A percentile compares a stretch with the other conserved stretches of the same genome.
These are phyloP conservation scores for Acorus calamus DNA, from an alignment of 106 monocot species.

Conservation along the genomic window DNA sequence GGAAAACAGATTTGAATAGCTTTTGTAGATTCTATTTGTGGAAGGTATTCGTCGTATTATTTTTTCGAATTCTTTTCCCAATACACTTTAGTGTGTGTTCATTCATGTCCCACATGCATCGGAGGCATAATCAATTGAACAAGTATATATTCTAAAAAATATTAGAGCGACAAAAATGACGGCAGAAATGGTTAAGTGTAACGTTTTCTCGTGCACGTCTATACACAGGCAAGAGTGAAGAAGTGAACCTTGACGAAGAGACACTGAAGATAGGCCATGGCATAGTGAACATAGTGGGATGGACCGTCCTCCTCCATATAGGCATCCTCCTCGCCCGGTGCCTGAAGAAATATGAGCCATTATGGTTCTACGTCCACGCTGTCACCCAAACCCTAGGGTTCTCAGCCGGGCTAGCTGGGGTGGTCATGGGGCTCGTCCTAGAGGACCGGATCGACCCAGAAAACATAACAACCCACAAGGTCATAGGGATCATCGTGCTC, in stretches of 20 bases:
- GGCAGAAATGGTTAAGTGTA: background rate
- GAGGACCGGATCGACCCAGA: no score
- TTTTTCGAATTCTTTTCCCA: no score
- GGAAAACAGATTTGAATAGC: background rate
- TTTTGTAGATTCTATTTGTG: no score
- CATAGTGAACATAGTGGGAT: background rate
- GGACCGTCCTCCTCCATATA: background rate
- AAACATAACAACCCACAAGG: constrained; percentile 3
- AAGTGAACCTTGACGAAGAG: no score
- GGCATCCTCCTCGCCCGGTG: background rate
- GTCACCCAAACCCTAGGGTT: background rate
- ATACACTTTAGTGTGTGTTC: no score
- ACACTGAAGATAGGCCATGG: background rate
- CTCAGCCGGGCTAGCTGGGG: background rate
- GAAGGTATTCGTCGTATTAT: no score
- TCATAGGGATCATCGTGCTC: background rate
- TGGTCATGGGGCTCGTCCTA: background rate
- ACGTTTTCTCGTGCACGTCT: no score
- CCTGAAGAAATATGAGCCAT: background rate
- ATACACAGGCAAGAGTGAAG: no score
- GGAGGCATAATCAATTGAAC: background rate
- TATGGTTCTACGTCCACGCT: constrained; percentile 4
- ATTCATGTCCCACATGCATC: background rate
- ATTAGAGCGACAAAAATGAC: background rate
- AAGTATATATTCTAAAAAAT: background rate